phyloP scores from a whole-genome alignment of 2,329 filamentous ascomycete species.

The Endoconidiophora laricicola region DNA sequence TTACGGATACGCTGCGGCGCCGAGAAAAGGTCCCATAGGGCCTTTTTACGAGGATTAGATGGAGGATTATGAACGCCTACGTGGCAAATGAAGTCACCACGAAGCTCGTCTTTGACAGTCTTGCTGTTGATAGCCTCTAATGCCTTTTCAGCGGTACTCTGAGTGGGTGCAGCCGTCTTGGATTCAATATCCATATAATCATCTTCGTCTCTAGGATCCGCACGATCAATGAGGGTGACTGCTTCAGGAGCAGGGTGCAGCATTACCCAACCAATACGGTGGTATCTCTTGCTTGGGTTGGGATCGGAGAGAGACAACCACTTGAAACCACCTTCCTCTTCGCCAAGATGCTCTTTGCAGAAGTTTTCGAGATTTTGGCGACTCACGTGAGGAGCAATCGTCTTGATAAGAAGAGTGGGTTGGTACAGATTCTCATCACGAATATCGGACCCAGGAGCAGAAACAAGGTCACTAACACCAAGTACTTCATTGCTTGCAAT shows the following conservation, averaged over 20 bases:
- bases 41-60: slow-evolving; percentile 75
- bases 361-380: slow-evolving; percentile 86
- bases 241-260: slow-evolving; percentile 64
- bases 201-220: slow-evolving; percentile 46
- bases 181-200: slow-evolving; percentile 20
- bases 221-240: slow-evolving; percentile 46
- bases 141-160: slow-evolving; percentile 63
- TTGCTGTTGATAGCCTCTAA: slow-evolving; percentile 94
- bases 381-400: slow-evolving; percentile 88
- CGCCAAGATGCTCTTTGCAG: slow-evolving; percentile 84
- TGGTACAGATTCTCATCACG: slow-evolving; percentile 77
- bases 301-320: slow-evolving; percentile 93
- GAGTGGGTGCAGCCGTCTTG: slow-evolving; percentile 23
- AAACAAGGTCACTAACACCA: slow-evolving; percentile 78
- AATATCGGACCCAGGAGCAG: slow-evolving; percentile 67
- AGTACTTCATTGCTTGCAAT: slow-evolving; percentile 83
- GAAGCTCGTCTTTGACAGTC: slow-evolving; percentile 83
- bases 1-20: slow-evolving; percentile 85
- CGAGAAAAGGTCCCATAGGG: slow-evolving; percentile 91
- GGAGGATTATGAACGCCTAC: slow-evolving; percentile 91
- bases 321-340: slow-evolving; percentile 81
- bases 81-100: slow-evolving; percentile 93
- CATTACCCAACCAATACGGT: slow-evolving; percentile 97
- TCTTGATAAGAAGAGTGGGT: slow-evolving; percentile 93
- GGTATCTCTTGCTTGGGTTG: slow-evolving; percentile 91